These are phyloP conservation scores for Metarhizium rileyi DNA, from an alignment of 2,329 filamentous ascomycete species.

Conservation along the genomic window DNA sequence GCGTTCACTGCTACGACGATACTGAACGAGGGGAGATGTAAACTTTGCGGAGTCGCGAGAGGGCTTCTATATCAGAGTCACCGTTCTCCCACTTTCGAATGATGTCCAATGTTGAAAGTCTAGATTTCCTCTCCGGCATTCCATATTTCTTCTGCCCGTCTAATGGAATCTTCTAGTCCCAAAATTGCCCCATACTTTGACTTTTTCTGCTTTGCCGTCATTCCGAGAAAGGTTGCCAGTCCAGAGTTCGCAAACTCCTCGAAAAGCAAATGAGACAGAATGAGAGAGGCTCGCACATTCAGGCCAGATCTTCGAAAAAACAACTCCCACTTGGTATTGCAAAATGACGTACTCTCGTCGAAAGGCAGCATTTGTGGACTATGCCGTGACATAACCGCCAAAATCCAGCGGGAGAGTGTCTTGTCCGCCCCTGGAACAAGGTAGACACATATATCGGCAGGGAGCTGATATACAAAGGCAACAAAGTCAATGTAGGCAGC, in stretches of 20 bases:
- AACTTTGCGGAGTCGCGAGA: neutral
- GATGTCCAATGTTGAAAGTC: neutral
- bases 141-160: slow-evolving; percentile 5
- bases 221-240: slow-evolving; percentile 21
- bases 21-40: neutral
- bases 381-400: slow-evolving; percentile 40
- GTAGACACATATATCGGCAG: slow-evolving; percentile 27
- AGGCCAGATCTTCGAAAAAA: slow-evolving; percentile 26
- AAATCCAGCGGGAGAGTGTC: slow-evolving; percentile 45
- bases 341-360: slow-evolving; percentile 24
- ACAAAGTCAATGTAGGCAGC: slow-evolving; percentile 39
- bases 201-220: slow-evolving; percentile 17
- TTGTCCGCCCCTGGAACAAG: slow-evolving; percentile 41
- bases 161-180: slow-evolving; percentile 16
- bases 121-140: neutral
- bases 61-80: neutral
- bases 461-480: slow-evolving; percentile 34
- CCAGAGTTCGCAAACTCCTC: slow-evolving; percentile 17
- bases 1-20: slow-evolving; percentile 5
- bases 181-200: slow-evolving; percentile 17
- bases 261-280: slow-evolving; percentile 18
- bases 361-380: slow-evolving; percentile 16
- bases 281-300: slow-evolving; percentile 27
- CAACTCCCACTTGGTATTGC: slow-evolving; percentile 31
- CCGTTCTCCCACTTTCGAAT: neutral